Base-by-base conservation (phyloP, 805 yeast species). In the Myxozyma neotropica region DNA sequence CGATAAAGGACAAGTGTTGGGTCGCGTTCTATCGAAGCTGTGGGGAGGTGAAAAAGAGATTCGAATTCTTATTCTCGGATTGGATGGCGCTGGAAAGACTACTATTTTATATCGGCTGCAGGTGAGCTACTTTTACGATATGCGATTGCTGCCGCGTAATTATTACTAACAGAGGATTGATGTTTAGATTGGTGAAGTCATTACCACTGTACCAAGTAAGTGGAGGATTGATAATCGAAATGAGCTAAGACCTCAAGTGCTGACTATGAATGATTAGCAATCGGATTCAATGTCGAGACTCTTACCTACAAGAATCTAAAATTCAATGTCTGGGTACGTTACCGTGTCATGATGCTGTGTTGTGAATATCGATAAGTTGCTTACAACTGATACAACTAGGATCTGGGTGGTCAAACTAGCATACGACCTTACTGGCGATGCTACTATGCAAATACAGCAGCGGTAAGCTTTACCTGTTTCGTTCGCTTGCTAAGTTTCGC, bases 51-150 rank as follows among this genome's bases (percentile, higher is more conserved):
- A 86, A 70, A 89, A 89, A 92, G 68, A 65, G 49, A 65, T 65
- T 43, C 77, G 86, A 64, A 88, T 92, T 71, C 81, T 92, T 67
- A 89, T 92, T 96, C 80, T 91, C 65, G 97, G 97, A 1, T 80
- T 91, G 59, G 96, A 92, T 71, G 89, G 91, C 66, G 96, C 97
- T 2, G 97, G 97, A 45, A 91, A 93, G 73, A 93, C 99, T 35
- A 94, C 99, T 10, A 93, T 93, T 63, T 80, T 93, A 58, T 93
- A 93, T 77, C 81, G 94, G 66, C 78, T 93, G 60, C 97, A 93
- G 69, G 77, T 75, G 55, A 69, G 78, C 70, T 15, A 8, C 23
- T 23, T 19, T 31, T 6, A 87, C 89, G 57, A 79, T 91, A n/a
- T n/a, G n/a, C 46, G 89, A 2, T 26, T 5, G 4, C 13, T 12